Conservation (phyloP, 1,284 basidiomycete species). For the Meira miltonrushii region DNA sequence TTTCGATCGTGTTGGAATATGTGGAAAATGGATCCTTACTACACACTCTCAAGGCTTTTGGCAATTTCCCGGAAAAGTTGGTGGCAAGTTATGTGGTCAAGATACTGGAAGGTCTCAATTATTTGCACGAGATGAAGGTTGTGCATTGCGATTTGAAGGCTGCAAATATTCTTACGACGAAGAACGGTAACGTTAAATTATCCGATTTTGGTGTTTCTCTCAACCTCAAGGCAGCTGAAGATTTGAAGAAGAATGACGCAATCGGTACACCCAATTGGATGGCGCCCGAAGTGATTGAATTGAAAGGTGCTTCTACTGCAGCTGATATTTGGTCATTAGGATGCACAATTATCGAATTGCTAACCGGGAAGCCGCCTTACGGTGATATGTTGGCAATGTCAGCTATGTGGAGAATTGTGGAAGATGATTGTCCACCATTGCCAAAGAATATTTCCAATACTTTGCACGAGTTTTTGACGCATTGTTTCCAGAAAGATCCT, state of each 20-base stretch:
- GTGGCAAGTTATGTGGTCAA: slow-evolving; percentile 85
- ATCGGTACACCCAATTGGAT: slow-evolving; percentile 97
- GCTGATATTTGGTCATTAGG: slow-evolving; percentile 83
- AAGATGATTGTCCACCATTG: slow-evolving; percentile 78
- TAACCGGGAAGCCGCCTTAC: slow-evolving; percentile 87
- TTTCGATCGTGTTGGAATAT: slow-evolving; percentile 90
- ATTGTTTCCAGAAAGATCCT: slow-evolving; percentile 86
- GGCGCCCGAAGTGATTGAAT: slow-evolving; percentile 88
- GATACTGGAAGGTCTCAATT: slow-evolving; percentile 84
- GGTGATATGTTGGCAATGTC: slow-evolving; percentile 58
- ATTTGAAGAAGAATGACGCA: slow-evolving; percentile 64
- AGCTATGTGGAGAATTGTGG: slow-evolving; percentile 85
- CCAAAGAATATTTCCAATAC: slow-evolving; percentile 70
- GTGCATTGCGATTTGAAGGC: slow-evolving; percentile 60
- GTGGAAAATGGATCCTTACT: slow-evolving; percentile 89
- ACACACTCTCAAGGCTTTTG: slow-evolving; percentile 82
- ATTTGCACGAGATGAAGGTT: slow-evolving; percentile 67
- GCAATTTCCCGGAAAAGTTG: slow-evolving; percentile 79
- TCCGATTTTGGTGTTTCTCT: slow-evolving; percentile 59
- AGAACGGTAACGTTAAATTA: slow-evolving; percentile 58
- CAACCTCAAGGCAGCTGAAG: slow-evolving; percentile 56
- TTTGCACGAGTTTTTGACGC: slow-evolving; percentile 69
- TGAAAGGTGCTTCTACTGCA: slow-evolving; percentile 59
- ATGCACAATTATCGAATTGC: slow-evolving; percentile 85
- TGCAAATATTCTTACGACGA: slow-evolving; percentile 60